A percentile compares a stretch with the other conserved stretches of the same genome.
Conservation (phyloP, 129 eudicot species). For the Centrapalus pauciflorus region DNA sequence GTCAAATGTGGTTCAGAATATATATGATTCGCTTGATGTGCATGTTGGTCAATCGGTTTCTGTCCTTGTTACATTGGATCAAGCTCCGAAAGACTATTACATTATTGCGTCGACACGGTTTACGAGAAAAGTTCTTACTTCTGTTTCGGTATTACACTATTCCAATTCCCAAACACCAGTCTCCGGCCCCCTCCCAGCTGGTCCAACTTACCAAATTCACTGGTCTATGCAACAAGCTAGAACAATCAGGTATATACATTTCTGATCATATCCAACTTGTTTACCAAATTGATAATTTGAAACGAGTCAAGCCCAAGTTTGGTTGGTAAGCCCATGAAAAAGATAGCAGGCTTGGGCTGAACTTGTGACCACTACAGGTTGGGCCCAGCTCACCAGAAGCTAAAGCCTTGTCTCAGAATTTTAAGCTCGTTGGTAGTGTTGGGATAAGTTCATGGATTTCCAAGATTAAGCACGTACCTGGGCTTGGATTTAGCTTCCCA, state of each 20-base stretch:
- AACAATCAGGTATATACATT: conserved; percentile 47
- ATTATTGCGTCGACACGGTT: conserved; percentile 87
- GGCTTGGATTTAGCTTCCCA: too few relatives aligned
- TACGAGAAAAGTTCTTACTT: conserved; percentile 49
- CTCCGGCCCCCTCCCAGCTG: conserved; percentile 81
- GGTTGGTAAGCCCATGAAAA: too few relatives aligned
- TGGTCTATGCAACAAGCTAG: conserved; percentile 95
- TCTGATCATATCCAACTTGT: neutral
- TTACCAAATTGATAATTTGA: too few relatives aligned
- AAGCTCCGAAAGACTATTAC: conserved; percentile 81
- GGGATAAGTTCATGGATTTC: too few relatives aligned
- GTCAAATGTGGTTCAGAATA: conserved; percentile 68
- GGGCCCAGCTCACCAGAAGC: too few relatives aligned
- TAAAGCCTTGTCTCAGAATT: too few relatives aligned
- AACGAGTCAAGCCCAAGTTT: too few relatives aligned
- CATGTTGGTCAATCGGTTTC: conserved; percentile 95
- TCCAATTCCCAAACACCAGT: conserved; percentile 59
- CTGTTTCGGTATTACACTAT: conserved; percentile 67
- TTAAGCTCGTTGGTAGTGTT: too few relatives aligned
- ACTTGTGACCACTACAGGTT: too few relatives aligned
- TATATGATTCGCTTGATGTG: conserved; percentile 72
- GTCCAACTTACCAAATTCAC: conserved; percentile 45
- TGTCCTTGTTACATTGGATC: conserved; percentile 80
- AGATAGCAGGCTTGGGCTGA: too few relatives aligned
- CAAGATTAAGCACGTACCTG: too few relatives aligned